phyloP scores from a whole-genome alignment of 441 rosid species.

The Adansonia madagascariensis region DNA sequence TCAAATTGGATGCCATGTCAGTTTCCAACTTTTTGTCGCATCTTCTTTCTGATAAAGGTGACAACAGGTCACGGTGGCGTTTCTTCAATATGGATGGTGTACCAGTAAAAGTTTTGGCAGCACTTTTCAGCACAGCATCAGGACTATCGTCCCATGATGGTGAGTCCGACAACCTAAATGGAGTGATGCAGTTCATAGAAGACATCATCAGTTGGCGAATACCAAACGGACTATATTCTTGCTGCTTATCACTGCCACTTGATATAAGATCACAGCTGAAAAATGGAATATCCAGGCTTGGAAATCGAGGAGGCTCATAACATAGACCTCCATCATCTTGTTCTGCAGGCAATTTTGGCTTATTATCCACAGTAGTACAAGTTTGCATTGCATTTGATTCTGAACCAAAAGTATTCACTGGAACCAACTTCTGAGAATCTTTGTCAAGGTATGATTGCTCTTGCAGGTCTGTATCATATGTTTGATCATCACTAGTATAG shows the following conservation, averaged over 20 bases:
- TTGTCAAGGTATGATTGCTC: constrained; percentile 52
- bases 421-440: constrained; percentile 65
- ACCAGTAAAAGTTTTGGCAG: constrained; percentile 69
- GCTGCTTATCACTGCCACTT: constrained; percentile 74
- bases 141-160: constrained; percentile 78
- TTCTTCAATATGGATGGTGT: constrained; percentile 92
- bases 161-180: constrained; percentile 91
- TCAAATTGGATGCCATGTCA: constrained; percentile 62
- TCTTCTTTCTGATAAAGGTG: constrained; percentile 90
- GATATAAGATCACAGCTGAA: constrained; percentile 95
- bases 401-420: constrained; percentile 58
- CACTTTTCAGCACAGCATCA: constrained; percentile 74
- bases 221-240: constrained; percentile 97
- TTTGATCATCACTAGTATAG: constrained; percentile 49
- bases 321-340: constrained; percentile 75
- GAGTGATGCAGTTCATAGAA: constrained; percentile 82
- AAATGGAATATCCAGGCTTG: constrained; percentile 89
- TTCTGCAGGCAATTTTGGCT: constrained; percentile 39
- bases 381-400: constrained; percentile 44
- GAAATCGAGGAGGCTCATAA: constrained; percentile 98
- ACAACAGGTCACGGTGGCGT: constrained; percentile 77
- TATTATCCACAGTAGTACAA: constrained; percentile 46
- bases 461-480: constrained; percentile 42
- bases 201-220: constrained; percentile 95
- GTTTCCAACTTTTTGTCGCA: constrained; percentile 73